Evolutionary conservation across 441 rosid genomes (phyloP).

Genomic region (Bruguiera hainesii): DNA sequence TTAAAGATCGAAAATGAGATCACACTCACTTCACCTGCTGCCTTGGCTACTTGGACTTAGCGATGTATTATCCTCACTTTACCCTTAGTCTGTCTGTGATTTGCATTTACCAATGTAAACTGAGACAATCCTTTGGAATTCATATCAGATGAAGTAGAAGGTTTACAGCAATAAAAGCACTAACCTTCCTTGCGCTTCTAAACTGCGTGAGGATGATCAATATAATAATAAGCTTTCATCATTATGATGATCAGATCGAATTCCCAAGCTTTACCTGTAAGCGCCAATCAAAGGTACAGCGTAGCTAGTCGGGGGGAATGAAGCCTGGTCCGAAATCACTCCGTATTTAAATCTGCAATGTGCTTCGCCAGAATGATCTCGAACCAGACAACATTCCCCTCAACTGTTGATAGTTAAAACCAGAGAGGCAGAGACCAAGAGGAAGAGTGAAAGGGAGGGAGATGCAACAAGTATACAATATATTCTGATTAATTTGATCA

Average conservation of each 20-base stretch:
- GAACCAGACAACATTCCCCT: conserved; percentile 62
- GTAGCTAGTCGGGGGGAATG: conserved; percentile 56
- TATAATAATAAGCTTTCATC: no score
- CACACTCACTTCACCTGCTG: background rate
- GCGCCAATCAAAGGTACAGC: background rate
- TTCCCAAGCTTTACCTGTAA: background rate
- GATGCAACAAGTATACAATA: background rate
- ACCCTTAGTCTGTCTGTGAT: no score
- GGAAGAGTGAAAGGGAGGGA: background rate
- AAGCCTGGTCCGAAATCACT: conserved; percentile 65
- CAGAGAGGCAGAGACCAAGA: background rate
- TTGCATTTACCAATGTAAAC: no score
- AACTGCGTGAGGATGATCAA: background rate
- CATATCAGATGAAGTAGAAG: background rate
- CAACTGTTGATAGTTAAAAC: conserved; percentile 29
- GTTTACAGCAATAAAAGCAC: background rate
- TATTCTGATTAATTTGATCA: background rate
- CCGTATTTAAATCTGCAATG: background rate
- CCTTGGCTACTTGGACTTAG: no score
- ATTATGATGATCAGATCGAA: no score
- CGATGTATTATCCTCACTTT: background rate
- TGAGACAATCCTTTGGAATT: no score
- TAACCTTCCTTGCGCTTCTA: background rate
- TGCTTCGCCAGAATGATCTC: conserved; percentile 37
- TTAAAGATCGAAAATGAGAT: background rate